Percentiles rank a stretch among this genome's conserved stretches.
Conservation (phyloP, 768 basidiomycete species). For the Termitomyces sp. region DNA sequence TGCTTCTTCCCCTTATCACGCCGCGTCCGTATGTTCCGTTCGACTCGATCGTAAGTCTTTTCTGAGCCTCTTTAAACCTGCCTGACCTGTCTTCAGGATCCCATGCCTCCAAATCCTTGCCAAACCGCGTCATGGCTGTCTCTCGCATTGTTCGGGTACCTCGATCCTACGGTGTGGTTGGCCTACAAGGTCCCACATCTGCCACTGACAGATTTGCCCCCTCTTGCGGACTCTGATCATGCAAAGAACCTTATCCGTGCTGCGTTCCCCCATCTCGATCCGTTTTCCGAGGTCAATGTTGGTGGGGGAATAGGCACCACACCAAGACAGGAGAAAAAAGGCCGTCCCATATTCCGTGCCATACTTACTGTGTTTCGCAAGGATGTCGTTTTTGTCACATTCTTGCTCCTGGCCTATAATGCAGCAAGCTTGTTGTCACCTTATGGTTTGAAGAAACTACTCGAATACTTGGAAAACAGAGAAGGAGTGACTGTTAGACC, state of each 20-base stretch:
- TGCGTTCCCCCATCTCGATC: conserved; percentile 21
- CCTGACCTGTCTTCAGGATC: conserved; percentile 22
- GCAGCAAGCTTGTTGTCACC: conserved; percentile 27
- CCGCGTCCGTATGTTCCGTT: conserved; percentile 56
- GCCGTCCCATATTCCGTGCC: conserved; percentile 38
- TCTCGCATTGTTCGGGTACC: conserved; percentile 42
- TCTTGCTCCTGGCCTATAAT: conserved; percentile 23
- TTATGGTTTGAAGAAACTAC: conserved; percentile 35
- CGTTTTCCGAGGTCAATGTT: conserved; percentile 9
- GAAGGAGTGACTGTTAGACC: conserved; percentile 47
- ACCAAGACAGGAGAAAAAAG: conserved; percentile 31
- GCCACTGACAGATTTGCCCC: conserved; percentile 49
- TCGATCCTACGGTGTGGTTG: conserved; percentile 46
- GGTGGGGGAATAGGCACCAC: conserved; percentile 29
- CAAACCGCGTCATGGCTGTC: conserved; percentile 47
- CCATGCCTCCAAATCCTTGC: conserved; percentile 37
- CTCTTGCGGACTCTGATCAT: conserved; percentile 60
- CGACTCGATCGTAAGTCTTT: conserved; percentile 36
- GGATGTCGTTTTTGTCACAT: conserved; percentile 22
- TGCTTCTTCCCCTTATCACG: conserved; percentile 50
- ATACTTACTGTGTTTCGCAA: conserved; percentile 32
- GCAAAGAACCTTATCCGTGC: conserved; percentile 21
- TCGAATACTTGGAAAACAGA: conserved; percentile 40
- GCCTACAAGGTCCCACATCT: conserved; percentile 44
- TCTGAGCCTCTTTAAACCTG: neutral